Evolutionary conservation across 1,284 basidiomycete species (phyloP).

Genomic region (Fomitopsis schrenkii): DNA sequence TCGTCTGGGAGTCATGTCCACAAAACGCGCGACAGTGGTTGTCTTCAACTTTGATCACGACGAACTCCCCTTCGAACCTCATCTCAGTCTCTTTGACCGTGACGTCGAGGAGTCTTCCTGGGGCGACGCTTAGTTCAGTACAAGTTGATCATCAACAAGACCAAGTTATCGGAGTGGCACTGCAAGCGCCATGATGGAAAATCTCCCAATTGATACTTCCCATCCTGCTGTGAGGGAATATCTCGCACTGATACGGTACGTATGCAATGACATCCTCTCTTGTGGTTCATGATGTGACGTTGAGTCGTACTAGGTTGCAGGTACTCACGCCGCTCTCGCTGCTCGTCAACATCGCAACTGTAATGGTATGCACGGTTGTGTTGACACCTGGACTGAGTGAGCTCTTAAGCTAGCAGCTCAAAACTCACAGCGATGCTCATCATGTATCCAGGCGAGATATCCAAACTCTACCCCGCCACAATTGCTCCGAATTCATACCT

Average conservation of each 20-base stretch:
- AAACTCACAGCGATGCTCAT: not conserved
- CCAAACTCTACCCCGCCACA: conserved; percentile 58
- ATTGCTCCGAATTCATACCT: conserved; percentile 67
- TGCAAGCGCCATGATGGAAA: conserved; percentile 20
- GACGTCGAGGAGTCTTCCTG: too few relatives aligned
- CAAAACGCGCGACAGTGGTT: not conserved
- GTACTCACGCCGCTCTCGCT: conserved; percentile 76
- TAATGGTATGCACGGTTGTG: conserved; percentile 53
- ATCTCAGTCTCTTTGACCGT: not conserved
- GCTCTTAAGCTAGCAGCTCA: not conserved
- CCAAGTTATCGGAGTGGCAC: not conserved
- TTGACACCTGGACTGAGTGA: conserved; percentile 52
- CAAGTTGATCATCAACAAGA: too few relatives aligned
- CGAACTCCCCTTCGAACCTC: not conserved
- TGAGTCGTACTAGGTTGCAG: conserved; percentile 49
- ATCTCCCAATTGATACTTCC: conserved; percentile 25
- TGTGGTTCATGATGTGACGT: not conserved
- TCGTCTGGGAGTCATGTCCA: not conserved
- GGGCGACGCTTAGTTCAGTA: too few relatives aligned
- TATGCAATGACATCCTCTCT: not conserved
- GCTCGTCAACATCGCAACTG: conserved; percentile 63
- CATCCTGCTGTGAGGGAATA: conserved; percentile 30
- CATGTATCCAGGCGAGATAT: conserved; percentile 42
- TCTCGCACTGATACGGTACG: conserved; percentile 26
- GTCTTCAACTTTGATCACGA: not conserved